phyloP scores from a whole-genome alignment of 495 filamentous ascomycete species.

The Aspergillus leporis region DNA sequence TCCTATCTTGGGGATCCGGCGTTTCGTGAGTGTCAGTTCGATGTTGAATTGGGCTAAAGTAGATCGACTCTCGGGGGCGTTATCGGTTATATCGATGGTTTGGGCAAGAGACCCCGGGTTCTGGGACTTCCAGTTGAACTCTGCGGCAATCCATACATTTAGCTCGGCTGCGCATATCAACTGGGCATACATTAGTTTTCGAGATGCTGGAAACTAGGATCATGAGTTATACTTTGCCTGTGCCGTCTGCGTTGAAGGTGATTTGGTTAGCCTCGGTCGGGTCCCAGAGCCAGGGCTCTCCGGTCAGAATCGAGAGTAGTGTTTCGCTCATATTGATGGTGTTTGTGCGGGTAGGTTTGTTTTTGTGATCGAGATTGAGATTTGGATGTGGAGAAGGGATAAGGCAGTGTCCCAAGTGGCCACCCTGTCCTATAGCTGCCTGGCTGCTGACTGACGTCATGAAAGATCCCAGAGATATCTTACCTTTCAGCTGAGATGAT shows the following conservation, averaged over 20 bases:
- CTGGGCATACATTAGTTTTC: not conserved
- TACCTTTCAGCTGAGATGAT: not conserved
- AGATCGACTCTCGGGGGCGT: not conserved
- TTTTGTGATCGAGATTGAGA: not conserved
- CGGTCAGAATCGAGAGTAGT: not conserved
- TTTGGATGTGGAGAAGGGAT: not conserved
- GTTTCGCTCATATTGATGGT: not conserved
- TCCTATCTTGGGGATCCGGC: not conserved
- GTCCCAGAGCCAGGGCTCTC: slow-evolving; percentile 8
- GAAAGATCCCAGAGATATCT: not conserved
- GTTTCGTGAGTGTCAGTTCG: not conserved
- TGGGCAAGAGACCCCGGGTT: not conserved
- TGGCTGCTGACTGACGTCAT: not conserved
- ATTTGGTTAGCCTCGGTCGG: not conserved
- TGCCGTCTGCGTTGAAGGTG: slow-evolving; percentile 1
- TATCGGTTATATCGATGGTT: not conserved
- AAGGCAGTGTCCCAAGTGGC: not conserved
- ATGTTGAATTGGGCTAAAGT: not conserved
- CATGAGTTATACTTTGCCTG: not conserved
- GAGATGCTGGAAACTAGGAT: no score
- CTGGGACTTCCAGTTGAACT: not conserved
- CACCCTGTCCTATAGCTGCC: not conserved
- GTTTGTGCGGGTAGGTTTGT: not conserved
- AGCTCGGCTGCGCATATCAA: slow-evolving; percentile 2
- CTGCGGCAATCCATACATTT: slow-evolving; percentile 2